Evolutionary conservation across 2,329 filamentous ascomycete genomes (phyloP).

Genomic region (Aspergillus sp.): DNA sequence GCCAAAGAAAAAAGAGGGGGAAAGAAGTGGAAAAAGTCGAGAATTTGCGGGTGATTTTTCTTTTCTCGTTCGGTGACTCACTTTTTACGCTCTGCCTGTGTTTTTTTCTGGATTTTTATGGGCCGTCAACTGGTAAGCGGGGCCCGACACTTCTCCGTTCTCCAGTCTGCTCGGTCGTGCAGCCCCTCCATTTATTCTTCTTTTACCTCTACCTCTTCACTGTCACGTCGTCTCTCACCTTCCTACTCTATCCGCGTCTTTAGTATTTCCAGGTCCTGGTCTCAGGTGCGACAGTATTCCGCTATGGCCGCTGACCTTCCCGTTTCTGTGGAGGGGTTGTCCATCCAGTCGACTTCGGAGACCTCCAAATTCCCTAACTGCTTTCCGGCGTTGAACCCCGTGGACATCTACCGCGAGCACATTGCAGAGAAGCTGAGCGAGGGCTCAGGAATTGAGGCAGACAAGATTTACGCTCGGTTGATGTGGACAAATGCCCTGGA

Average conservation of each 20-base stretch:
- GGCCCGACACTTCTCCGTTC: constrained; percentile 21
- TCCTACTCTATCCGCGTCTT: constrained; percentile 5
- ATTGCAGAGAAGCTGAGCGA: constrained; percentile 36
- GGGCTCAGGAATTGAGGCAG: constrained; percentile 30
- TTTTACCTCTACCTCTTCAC: background rate
- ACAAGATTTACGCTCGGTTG: constrained; percentile 33
- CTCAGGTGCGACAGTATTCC: too few species aligned
- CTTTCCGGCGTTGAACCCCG: constrained; percentile 39
- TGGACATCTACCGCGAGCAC: constrained; percentile 40
- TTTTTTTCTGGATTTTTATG: constrained; percentile 18
- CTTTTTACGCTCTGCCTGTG: too few species aligned
- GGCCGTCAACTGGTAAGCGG: constrained; percentile 33
- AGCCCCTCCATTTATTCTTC: background rate
- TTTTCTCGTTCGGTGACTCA: constrained; percentile 10
- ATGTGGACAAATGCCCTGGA: constrained; percentile 40
- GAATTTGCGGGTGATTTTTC: constrained; percentile 3
- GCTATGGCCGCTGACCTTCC: constrained; percentile 19
- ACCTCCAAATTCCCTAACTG: constrained; percentile 34
- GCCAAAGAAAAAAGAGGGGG: constrained; percentile 11
- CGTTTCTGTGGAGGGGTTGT: constrained; percentile 30
- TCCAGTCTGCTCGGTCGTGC: constrained; percentile 5
- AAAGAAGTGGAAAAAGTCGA: too few species aligned
- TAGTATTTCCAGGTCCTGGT: background rate
- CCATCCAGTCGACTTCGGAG: constrained; percentile 33
- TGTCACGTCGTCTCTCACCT: constrained; percentile 6